Base-by-base conservation (phyloP, 2,329 filamentous ascomycete species). In the Amauroascus niger region DNA sequence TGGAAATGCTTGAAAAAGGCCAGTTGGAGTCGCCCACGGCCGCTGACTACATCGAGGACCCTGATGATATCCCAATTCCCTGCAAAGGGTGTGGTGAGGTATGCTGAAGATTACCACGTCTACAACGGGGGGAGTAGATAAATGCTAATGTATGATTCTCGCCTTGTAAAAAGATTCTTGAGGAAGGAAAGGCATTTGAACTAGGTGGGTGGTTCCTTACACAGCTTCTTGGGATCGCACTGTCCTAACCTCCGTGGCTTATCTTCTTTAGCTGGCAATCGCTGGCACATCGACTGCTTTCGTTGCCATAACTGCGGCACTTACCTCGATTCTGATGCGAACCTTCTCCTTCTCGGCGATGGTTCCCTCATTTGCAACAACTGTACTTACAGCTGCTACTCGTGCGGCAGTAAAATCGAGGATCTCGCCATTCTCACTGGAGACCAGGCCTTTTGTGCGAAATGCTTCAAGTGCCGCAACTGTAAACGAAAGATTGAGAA, bases 401-500 rank as follows among this genome's bases (percentile, higher is more conserved):
- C 90, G 52, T 98, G 93, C 71, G 83, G 84, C 55, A 91, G 95
- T 76, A 98, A 98, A 76, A 98, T 98, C 61, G 93, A 98, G 69
- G 93, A 98, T 68, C 78, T 97, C 58, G 93, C 93, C 59, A 98
- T 98, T 69, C 77, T 98, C 61, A 98, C 93, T 0, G 93, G 93
- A 60, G 93, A 98, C 65, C 91, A 98, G 73, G 93, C 93, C 43
- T 98, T 96, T 69, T 98, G 93, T 72, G 89, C 90, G 41, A 91
- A 88, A 54, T 98, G 93, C 73, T 98, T 98, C 74, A 82, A 90
- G 64, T 98, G 93, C 74, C 81, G 93, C 63, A 98, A 97, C 69
- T 98, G 93, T 78, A 98, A 97, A 76, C 83, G 87, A 68, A 96
- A 96, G 76, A 98, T 98, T 57, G 93, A 98, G 71, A 98, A 98